phyloP scores from a whole-genome alignment of 345 rosid genomes.

The Acer negundo region DNA sequence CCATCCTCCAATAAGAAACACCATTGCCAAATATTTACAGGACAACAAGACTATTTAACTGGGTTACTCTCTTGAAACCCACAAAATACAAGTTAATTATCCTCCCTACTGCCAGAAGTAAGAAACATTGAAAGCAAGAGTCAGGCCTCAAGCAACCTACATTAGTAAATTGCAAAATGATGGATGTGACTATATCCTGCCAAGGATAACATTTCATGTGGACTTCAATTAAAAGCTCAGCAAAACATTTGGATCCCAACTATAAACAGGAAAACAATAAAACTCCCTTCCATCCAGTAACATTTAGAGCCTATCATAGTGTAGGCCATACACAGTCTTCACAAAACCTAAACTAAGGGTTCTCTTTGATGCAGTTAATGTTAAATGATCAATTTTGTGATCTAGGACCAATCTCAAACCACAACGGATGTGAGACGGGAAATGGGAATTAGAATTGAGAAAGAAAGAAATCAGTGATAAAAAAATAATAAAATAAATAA shows the following conservation, averaged over 20 bases:
- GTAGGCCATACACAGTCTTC: background rate
- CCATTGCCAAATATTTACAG: background rate
- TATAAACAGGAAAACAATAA: background rate
- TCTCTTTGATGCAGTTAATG: background rate
- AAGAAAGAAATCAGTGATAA: background rate
- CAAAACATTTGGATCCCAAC: background rate
- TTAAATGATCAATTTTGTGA: background rate
- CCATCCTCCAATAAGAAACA: background rate
- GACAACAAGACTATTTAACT: background rate
- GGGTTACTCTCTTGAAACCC: background rate
- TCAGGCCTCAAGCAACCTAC: background rate
- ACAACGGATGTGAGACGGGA: background rate
- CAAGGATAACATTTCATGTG: background rate
- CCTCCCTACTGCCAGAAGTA: background rate
- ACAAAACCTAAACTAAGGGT: background rate
- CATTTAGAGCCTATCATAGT: background rate
- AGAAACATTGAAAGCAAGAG: background rate
- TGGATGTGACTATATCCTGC: background rate
- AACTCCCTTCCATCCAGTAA: background rate
- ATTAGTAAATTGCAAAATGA: conserved; percentile 2
- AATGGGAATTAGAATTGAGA: background rate
- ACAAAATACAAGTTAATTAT: background rate
- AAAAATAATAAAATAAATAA: background rate
- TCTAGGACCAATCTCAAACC: background rate
- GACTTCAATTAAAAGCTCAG: background rate